Percentiles rank a stretch among this genome's conserved stretches.
Evolutionary conservation across 345 rosid genomes (phyloP).

Genomic region (Psidium guajava): DNA sequence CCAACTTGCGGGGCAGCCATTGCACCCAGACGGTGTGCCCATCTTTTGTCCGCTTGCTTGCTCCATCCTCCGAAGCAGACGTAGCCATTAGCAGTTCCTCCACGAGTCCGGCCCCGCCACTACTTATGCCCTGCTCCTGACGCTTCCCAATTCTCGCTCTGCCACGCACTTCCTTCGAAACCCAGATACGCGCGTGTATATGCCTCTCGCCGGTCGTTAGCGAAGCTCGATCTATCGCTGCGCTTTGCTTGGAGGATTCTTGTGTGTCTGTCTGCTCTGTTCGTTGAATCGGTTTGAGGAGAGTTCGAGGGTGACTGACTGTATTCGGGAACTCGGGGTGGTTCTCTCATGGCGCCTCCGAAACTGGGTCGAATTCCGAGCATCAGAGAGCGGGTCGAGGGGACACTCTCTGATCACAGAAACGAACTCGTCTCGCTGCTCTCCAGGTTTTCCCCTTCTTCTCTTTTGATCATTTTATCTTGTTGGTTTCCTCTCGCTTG

Average conservation of each 20-base stretch:
- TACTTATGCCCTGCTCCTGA: background rate
- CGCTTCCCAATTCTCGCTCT: background rate
- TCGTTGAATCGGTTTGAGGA: background rate
- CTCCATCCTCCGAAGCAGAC: background rate
- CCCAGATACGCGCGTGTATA: background rate
- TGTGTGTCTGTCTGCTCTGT: background rate
- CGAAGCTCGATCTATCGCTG: background rate
- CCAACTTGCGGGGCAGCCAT: background rate
- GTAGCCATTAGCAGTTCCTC: background rate
- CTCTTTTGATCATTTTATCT: background rate
- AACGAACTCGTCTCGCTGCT: conserved; percentile 90
- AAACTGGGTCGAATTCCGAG: conserved; percentile 53
- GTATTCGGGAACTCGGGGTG: background rate
- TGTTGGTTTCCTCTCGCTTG: background rate
- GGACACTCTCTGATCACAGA: conserved; percentile 78
- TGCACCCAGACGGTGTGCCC: background rate
- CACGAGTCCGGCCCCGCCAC: background rate
- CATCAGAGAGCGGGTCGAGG: conserved; percentile 81
- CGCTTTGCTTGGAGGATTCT: background rate
- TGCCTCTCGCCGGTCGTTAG: background rate
- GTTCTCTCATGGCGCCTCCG: conserved; percentile 33
- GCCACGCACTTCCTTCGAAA: background rate
- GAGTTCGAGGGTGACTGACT: background rate
- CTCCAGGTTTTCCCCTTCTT: conserved; percentile 44
- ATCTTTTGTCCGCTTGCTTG: background rate